Evolutionary conservation across 73 alveolate species (phyloP).

Genomic region (Loxodes magnus): DNA sequence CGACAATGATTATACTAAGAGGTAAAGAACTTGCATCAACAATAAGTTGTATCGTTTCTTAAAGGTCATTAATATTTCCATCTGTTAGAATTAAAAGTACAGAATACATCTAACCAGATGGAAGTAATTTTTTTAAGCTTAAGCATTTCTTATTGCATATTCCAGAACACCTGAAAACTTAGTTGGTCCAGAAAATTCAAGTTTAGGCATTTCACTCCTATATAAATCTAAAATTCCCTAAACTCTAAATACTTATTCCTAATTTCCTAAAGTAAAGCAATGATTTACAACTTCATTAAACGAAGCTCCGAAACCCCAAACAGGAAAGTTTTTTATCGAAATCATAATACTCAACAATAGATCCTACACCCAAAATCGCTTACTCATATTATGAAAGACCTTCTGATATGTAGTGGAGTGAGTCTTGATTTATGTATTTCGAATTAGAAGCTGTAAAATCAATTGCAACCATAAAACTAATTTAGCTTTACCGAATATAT

Average conservation of each 20-base stretch:
- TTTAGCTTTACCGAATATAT: conserved; percentile 35
- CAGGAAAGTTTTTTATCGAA: conserved; percentile 44
- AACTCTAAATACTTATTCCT: conserved; percentile 26
- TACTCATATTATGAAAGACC: conserved; percentile 30
- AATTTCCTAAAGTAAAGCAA: conserved; percentile 43
- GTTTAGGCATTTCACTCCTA: conserved; percentile 14
- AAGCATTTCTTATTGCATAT: conserved; percentile 5
- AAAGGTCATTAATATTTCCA: conserved; percentile 81
- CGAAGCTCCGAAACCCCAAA: conserved; percentile 64
- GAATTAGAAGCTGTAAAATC: conserved; percentile 74
- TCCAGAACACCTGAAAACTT: conserved; percentile 32
- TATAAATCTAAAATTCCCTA: conserved; percentile 36
- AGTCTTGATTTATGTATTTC: conserved; percentile 21
- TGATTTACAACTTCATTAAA: conserved; percentile 18
- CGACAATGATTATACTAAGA: conserved; percentile 80
- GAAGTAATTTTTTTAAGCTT: conserved; percentile 5
- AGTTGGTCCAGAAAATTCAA: conserved; percentile 59
- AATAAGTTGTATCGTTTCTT: conserved; percentile 35
- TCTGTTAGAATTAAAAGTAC: conserved; percentile 74
- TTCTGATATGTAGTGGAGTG: conserved; percentile 48
- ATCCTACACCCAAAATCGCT: conserved; percentile 41
- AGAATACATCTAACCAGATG: conserved; percentile 24
- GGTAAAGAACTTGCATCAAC: conserved; percentile 57
- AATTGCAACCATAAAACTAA: conserved; percentile 57
- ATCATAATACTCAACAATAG: conserved; percentile 43